phyloP scores from a whole-genome alignment of 2,329 filamentous ascomycete species.

The Gyromitra esculenta region DNA sequence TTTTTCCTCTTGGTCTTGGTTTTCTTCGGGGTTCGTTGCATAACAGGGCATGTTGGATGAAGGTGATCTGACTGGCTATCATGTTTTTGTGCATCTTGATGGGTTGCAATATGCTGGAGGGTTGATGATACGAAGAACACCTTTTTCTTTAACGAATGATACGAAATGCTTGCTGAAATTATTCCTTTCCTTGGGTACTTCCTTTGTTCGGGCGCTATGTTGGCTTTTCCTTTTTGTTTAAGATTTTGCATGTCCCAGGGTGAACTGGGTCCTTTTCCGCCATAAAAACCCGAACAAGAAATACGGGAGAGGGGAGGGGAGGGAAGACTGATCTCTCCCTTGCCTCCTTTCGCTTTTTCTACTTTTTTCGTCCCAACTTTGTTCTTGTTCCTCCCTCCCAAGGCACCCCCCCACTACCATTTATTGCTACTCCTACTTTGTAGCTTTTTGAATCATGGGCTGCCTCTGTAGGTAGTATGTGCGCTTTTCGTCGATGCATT shows the following conservation, averaged over 20 bases:
- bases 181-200: conserved; percentile 28
- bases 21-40: background rate
- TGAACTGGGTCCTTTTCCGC: conserved; percentile 23
- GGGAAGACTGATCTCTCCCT: conserved; percentile 6
- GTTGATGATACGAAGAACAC: conserved; percentile 1
- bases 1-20: conserved; percentile 11
- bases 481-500: conserved; percentile 25
- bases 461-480: conserved; percentile 27
- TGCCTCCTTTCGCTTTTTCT: conserved; percentile 5
- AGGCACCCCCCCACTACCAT: background rate
- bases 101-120: background rate
- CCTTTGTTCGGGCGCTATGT: conserved; percentile 46
- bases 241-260: conserved; percentile 44
- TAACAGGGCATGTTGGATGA: conserved; percentile 11
- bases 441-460: conserved; percentile 15
- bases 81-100: conserved; percentile 1
- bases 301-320: conserved; percentile 7
- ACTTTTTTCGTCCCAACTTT: conserved; percentile 15
- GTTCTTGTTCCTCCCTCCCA: background rate
- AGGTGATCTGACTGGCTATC: background rate
- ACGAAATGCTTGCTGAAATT: conserved; percentile 35
- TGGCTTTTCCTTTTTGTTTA: conserved; percentile 17
- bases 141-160: conserved; percentile 45
- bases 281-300: background rate
- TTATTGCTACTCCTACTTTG: background rate